Evolutionary conservation across 352 stramenopile species (phyloP).

Genomic region (Blastocystis sp.): DNA sequence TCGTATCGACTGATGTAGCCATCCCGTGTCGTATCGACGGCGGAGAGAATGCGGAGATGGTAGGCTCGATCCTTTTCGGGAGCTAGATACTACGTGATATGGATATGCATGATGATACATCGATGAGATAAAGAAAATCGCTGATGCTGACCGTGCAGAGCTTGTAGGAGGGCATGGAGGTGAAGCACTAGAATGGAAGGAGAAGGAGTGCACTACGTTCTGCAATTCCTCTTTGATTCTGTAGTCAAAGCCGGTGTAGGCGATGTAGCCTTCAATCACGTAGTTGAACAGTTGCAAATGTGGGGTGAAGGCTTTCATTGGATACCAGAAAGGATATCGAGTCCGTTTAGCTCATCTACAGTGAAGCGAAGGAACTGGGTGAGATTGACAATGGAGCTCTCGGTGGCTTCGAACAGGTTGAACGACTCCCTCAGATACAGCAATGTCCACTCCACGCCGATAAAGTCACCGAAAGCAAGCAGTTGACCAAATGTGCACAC

Average conservation of each 20-base stretch:
- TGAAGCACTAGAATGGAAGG: neutral
- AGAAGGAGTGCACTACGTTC: neutral
- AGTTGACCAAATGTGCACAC: slow-evolving; percentile 29
- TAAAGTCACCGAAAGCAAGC: slow-evolving; percentile 35
- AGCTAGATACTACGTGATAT: slow-evolving; percentile 1
- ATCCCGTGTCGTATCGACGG: slow-evolving; percentile 15
- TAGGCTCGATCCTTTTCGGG: slow-evolving; percentile 19
- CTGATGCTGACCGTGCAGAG: slow-evolving; percentile 25
- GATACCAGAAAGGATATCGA: neutral
- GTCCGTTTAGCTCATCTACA: slow-evolving; percentile 23
- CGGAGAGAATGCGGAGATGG: slow-evolving; percentile 12
- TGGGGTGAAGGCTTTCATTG: neutral
- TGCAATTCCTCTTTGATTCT: slow-evolving; percentile 10
- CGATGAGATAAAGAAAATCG: slow-evolving; percentile 26
- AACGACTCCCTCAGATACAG: slow-evolving; percentile 29
- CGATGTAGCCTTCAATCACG: slow-evolving; percentile 21
- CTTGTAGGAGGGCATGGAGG: slow-evolving; percentile 31
- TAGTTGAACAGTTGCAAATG: slow-evolving; percentile 49
- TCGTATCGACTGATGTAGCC: slow-evolving; percentile 29
- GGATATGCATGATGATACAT: neutral
- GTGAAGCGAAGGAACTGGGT: slow-evolving; percentile 32
- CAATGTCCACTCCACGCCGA: slow-evolving; percentile 32
- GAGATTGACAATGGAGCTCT: slow-evolving; percentile 19
- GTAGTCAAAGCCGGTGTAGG: slow-evolving; percentile 21
- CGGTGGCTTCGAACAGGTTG: slow-evolving; percentile 6